Conservation (phyloP, 2,329 filamentous ascomycete genomes). For the Apiospora phragmitis region DNA sequence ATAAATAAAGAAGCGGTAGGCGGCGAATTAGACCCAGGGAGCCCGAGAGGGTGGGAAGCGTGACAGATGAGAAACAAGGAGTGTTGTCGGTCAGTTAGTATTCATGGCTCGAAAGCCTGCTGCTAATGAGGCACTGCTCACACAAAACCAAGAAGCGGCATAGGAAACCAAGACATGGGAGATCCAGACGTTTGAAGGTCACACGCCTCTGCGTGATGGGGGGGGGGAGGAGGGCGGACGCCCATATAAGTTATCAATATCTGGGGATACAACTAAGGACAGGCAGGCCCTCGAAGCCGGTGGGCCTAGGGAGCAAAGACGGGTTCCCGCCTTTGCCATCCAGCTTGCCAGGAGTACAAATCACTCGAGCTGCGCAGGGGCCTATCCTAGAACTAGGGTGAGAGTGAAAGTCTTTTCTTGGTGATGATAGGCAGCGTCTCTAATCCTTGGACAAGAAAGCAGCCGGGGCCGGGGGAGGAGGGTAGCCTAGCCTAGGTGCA, state of each 20-base stretch:
- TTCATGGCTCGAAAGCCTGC: constrained; percentile 23
- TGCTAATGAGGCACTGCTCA: constrained; percentile 26
- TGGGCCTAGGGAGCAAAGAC: neutral
- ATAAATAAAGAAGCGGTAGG: neutral
- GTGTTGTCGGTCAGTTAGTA: constrained; percentile 17
- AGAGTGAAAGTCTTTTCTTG: neutral
- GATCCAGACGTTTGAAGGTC: constrained; percentile 5
- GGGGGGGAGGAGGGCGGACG: neutral
- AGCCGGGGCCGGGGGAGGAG: neutral
- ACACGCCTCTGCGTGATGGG: neutral
- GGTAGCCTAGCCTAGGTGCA: neutral
- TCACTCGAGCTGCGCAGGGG: neutral
- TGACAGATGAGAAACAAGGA: constrained; percentile 10
- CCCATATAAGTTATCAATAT: constrained; percentile 5
- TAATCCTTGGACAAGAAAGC: neutral
- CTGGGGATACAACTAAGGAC: constrained; percentile 2
- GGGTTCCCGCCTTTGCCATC: neutral
- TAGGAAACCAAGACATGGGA: neutral
- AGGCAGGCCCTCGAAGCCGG: neutral
- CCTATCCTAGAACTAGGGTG: neutral
- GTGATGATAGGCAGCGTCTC: neutral
- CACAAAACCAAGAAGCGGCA: constrained; percentile 17
- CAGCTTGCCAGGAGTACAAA: too few relatives aligned
- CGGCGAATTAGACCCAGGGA: neutral
- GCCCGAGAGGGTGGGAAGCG: neutral